Base-by-base conservation (phyloP, 306 rosid species). In the Sophora flavescens region DNA sequence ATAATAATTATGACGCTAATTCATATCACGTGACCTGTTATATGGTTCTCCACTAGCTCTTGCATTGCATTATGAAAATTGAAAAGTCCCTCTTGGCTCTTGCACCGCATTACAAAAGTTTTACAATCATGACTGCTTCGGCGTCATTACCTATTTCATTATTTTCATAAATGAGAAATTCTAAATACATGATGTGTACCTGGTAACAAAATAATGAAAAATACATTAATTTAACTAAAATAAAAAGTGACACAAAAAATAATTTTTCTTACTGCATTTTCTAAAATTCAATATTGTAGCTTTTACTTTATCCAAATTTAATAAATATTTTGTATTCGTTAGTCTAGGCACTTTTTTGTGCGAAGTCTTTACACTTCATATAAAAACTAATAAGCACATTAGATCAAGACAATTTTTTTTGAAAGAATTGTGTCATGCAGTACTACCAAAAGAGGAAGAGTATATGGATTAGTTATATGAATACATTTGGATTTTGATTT, bases 1-100 rank as follows among this genome's bases (percentile, higher is more conserved):
- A n/a, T 6, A 7, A 41, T 72, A 41, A 13, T 17, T 26, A 41
- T 41, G 41, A 8, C 15, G 16, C 44, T 42, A 30, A 63, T 42
- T 79, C 51, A 33, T 11, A 42, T 53, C 78, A 62, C 74, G 68
- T 63, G 78, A 79, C 42, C 9, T 36, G 72, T 44, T 35, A 11
- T 32, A 16, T n/a, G 70, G 8, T 16, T 48, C 36, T 9, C 60
- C 78, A n/a, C 32, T 42, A 32, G 11, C 33, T 45, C 70, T 61
- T 11, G 12, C 41, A 26, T 59, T 59, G 13, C 77, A 60, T 69
- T 39, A 78, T 48, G 53, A 66, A 41, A 52, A 76, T 11, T 9
- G 22, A 12, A 14, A 68, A n/a, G 32, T 66, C 26, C 67, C 32
- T 28, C 12, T 28, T 22, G 22, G 22, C 2, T 17, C 30, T 28